Conservation (phyloP, 2,329 filamentous ascomycete species). For the Fragosphaeria purpurea region DNA sequence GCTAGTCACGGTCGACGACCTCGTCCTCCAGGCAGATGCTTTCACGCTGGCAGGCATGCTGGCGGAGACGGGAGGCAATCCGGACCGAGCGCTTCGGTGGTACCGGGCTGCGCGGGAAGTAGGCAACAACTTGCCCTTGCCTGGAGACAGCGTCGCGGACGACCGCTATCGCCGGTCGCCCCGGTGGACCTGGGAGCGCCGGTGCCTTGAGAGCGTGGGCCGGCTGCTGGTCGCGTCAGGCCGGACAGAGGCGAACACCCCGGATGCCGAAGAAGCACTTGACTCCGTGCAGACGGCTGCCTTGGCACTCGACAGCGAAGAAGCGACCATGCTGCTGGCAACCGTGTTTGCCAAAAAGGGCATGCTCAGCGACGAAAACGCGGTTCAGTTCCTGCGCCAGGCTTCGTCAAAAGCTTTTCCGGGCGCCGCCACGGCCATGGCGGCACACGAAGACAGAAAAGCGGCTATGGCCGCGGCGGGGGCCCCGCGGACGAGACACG, state of each 20-base stretch:
- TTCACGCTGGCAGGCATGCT: conserved; percentile 26
- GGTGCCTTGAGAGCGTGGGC: conserved; percentile 22
- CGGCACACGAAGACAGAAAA: conserved; percentile 7
- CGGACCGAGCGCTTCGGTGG: conserved; percentile 19
- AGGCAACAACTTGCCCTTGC: not conserved
- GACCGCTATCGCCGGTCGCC: conserved; percentile 1
- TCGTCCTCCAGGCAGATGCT: conserved; percentile 20
- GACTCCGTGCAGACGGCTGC: conserved; percentile 19
- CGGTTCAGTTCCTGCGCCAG: no score
- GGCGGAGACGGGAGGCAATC: conserved; percentile 12
- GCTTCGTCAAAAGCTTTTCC: no score
- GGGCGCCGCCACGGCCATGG: conserved; percentile 13
- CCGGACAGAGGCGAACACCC: not conserved
- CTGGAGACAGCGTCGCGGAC: not conserved
- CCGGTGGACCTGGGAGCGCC: conserved; percentile 26
- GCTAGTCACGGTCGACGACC: not conserved
- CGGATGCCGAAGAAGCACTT: conserved; percentile 1
- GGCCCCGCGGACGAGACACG: conserved; percentile 5
- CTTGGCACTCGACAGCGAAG: conserved; percentile 21
- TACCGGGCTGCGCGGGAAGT: conserved; percentile 10
- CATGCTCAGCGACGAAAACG: conserved; percentile 1
- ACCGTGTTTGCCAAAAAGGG: conserved; percentile 13
- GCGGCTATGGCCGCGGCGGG: conserved; percentile 5
- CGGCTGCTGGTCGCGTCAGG: conserved; percentile 13
- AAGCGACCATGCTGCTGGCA: conserved; percentile 19